These are phyloP conservation scores for Podaxis rugospora DNA, from an alignment of 768 basidiomycete species.

Conservation along the genomic window DNA sequence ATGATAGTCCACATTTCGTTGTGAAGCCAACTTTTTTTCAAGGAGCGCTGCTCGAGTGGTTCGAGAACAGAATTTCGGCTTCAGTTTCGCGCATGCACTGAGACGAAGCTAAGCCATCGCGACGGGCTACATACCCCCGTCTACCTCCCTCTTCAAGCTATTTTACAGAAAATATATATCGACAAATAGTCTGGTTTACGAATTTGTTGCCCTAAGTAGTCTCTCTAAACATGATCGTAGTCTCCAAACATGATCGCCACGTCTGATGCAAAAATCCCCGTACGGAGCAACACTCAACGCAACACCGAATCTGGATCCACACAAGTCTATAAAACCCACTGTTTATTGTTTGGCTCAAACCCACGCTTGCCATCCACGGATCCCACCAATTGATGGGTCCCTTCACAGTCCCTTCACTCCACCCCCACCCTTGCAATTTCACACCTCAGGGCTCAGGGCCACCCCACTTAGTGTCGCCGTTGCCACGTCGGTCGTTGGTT, in stretches of 20 bases:
- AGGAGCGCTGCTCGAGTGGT: too few species aligned
- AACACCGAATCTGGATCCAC: neutral
- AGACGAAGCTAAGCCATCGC: too few species aligned
- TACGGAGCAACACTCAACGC: neutral
- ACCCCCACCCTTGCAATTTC: neutral
- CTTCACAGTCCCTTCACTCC: neutral
- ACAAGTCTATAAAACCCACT: neutral
- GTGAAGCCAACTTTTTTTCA: too few species aligned
- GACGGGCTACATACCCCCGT: too few species aligned
- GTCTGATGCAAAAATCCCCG: neutral
- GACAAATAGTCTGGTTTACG: too few species aligned
- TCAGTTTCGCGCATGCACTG: too few species aligned
- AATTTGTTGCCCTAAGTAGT: too few species aligned
- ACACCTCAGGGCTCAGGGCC: neutral
- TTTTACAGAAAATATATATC: too few species aligned
- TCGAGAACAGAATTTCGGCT: too few species aligned
- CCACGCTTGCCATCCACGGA: neutral
- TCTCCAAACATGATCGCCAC: neutral
- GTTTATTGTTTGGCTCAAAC: neutral
- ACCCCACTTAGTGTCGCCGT: neutral
- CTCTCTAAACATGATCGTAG: neutral
- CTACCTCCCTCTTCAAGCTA: too few species aligned
- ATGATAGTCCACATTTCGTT: too few species aligned
- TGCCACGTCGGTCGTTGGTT: neutral
- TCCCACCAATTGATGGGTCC: too few species aligned